Evolutionary conservation across 1,284 basidiomycete species (phyloP), one percentile per base, ranked within the genome.

Genomic region (Cerioporus squamosus): DNA sequence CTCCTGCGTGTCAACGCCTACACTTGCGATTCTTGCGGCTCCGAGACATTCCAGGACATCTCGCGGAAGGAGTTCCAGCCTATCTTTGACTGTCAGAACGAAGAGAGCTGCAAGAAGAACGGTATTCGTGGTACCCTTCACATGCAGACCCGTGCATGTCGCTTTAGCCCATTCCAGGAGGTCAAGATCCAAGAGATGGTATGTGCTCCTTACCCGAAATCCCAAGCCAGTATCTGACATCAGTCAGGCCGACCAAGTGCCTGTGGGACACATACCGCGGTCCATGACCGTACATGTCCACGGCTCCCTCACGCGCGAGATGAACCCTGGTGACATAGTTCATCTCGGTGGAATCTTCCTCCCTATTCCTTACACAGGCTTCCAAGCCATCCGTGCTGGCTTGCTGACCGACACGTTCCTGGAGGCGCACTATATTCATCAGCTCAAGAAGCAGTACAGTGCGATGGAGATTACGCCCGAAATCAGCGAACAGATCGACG

Each of bases 111-210:
- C 75, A 81, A 85, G 74, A 92, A 89, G 73, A 97, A 98, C 71
- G 83, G 87, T n/a, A 88, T 94, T 48, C 89, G 83, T 36, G 95
- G 96, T 7, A 91, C 91, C n/a, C 77, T 99, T 58, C 94, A 97
- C 72, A 98, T 98, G 92, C 97, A 99, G 77, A 98, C 97, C 3
- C 85, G 97, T 36, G 97, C 97, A 20, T 95, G 93, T 77, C 90
- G 97, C 59, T 99, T 99, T 76, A 93, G 92, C 68, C 95, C 97
- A 0, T 99, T 99, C 82, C 97, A 99, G 73, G 97, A 99, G 75
- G 88, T 98, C 65, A 97, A 97, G 77, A 94, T 99, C 48, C 97
- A 99, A 74, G 97, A 99, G 76, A 97, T 99, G 97, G 94, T 92
- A 60, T 55, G 82, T 72, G 8, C 9, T 24, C 12, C 5, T 2